These are phyloP conservation scores for Xylaria sp. DNA, from an alignment of 2,329 filamentous ascomycete genomes.

Conservation along the genomic window DNA sequence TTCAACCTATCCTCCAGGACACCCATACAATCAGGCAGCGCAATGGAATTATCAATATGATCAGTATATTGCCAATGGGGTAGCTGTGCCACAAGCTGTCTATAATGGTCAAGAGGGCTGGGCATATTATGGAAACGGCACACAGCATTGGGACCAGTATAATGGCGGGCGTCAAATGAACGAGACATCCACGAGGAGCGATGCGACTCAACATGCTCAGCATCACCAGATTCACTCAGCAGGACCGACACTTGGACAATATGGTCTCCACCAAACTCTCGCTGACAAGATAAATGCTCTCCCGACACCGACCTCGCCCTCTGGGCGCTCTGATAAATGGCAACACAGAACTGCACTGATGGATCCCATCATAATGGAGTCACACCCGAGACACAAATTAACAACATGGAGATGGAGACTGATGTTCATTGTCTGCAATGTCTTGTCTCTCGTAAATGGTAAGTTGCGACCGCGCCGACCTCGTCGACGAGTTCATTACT, in stretches of 20 bases:
- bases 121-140: constrained; percentile 9
- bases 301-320: neutral
- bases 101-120: constrained; percentile 14
- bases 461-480: constrained; percentile 15
- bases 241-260: neutral
- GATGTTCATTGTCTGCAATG: constrained; percentile 30
- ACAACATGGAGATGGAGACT: constrained; percentile 32
- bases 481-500: neutral
- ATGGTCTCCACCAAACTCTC: neutral
- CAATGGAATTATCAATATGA: constrained; percentile 18
- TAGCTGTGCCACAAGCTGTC: constrained; percentile 22
- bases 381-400: constrained; percentile 27
- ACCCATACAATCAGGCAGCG: neutral
- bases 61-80: neutral
- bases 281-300: neutral
- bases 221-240: constrained; percentile 13
- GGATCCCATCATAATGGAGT: constrained; percentile 13
- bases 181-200: neutral
- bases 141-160: constrained; percentile 24
- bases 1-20: neutral
- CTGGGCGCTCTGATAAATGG: constrained; percentile 13
- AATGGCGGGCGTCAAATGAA: constrained; percentile 1
- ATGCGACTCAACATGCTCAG: neutral
- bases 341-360: constrained; percentile 20
- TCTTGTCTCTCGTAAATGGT: constrained; percentile 34